Conservation (phyloP, 805 yeast species). For the Saccharomycopsis javanensis region DNA sequence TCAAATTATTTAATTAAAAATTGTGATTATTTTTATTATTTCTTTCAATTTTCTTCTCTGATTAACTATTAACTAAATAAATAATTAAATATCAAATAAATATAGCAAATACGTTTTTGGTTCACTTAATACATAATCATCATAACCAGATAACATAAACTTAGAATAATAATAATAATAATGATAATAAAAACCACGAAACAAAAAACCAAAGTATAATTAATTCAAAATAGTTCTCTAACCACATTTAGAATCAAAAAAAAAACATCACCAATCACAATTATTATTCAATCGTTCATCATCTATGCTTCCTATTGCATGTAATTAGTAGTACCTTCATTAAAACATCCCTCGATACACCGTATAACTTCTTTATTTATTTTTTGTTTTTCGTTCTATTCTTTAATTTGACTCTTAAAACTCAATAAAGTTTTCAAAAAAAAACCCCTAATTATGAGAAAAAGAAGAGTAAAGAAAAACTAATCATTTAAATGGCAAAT, state of each 20-base stretch:
- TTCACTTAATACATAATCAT: background rate
- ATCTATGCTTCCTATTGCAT: background rate
- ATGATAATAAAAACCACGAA: background rate
- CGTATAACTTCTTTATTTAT: background rate
- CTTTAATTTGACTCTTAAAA: background rate
- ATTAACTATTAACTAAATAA: conserved; percentile 1
- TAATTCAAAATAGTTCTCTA: background rate
- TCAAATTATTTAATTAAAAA: too few relatives aligned
- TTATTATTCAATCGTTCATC: background rate
- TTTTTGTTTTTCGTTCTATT: background rate
- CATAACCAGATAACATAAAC: conserved; percentile 1
- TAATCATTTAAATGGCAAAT: background rate
- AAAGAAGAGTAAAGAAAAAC: background rate
- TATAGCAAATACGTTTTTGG: background rate
- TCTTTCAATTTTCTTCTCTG: conserved; percentile 1
- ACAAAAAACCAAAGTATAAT: background rate
- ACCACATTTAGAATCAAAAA: background rate
- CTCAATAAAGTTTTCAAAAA: background rate
- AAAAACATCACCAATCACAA: background rate
- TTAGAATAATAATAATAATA: too few relatives aligned
- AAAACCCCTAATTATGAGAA: background rate
- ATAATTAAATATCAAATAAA: conserved; percentile 1
- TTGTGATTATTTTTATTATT: background rate
- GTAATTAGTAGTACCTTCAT: background rate
- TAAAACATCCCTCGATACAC: background rate